phyloP scores from a whole-genome alignment of 345 rosid species.

The Eucalyptus polybractea region DNA sequence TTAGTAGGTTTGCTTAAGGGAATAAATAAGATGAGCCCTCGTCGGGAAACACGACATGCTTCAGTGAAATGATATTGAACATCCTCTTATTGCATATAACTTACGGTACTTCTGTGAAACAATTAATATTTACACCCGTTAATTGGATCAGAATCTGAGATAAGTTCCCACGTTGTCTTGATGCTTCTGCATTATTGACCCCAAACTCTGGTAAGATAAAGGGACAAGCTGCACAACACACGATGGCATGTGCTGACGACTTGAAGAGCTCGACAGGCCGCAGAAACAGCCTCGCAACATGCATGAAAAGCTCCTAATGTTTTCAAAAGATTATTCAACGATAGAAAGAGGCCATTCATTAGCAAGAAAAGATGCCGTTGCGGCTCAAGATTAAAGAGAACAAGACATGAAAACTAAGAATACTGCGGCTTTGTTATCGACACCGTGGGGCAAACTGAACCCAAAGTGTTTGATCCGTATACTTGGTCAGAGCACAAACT shows the following conservation, averaged over 20 bases:
- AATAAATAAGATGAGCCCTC: not conserved
- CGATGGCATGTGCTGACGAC: not conserved
- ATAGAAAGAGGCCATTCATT: not conserved
- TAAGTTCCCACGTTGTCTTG: not conserved
- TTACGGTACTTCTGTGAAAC: not conserved
- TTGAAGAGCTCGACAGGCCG: not conserved
- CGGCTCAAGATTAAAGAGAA: not conserved
- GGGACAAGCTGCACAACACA: not conserved
- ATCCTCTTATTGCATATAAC: not conserved
- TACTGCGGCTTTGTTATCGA: not conserved
- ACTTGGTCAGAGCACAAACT: not conserved
- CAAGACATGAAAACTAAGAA: not conserved
- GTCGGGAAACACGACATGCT: not conserved
- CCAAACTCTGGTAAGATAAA: not conserved
- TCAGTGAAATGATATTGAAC: not conserved
- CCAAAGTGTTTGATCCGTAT: not conserved
- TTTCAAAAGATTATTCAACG: not conserved
- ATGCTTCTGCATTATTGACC: not conserved
- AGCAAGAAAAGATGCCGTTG: not conserved
- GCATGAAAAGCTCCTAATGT: not conserved
- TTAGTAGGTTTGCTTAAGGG: not conserved
- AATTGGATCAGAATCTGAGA: too few relatives aligned
- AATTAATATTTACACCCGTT: too few relatives aligned
- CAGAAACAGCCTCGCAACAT: not conserved
- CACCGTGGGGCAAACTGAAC: not conserved